These are phyloP conservation scores for Pichia sp. DNA, from an alignment of 1,139 yeast genomes.

Conservation along the genomic window DNA sequence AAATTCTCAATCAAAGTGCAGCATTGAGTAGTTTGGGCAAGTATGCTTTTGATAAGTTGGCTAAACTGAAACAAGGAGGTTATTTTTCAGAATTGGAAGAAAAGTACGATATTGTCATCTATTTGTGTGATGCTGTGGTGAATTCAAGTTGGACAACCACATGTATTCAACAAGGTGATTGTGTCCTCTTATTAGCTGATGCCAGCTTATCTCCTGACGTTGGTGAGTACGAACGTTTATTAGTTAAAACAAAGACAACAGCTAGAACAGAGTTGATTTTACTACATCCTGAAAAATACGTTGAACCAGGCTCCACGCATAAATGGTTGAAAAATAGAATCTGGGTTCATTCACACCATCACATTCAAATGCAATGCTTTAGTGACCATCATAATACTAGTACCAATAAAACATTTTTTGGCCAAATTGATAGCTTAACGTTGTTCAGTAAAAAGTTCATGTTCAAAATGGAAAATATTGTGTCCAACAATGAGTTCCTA, in stretches of 20 bases:
- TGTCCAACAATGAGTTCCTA: constrained; percentile 31
- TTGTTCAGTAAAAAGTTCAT: constrained; percentile 24
- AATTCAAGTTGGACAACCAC: constrained; percentile 89
- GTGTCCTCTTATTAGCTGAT: constrained; percentile 69
- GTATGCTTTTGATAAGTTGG: constrained; percentile 88
- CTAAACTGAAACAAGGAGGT: constrained; percentile 80
- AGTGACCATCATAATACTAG: constrained; percentile 13
- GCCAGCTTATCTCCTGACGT: constrained; percentile 61
- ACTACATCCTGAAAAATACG: constrained; percentile 77
- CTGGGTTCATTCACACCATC: constrained; percentile 95
- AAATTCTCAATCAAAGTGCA: constrained; percentile 76
- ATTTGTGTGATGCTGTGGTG: constrained; percentile 81
- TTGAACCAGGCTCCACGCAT: constrained; percentile 79
- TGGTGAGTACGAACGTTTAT: constrained; percentile 79
- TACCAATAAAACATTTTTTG: constrained; percentile 4
- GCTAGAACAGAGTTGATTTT: constrained; percentile 86
- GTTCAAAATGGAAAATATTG: constrained; percentile 27
- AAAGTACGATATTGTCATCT: constrained; percentile 76
- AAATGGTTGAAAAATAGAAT: constrained; percentile 78
- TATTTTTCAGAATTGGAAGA: constrained; percentile 91
- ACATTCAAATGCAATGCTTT: constrained; percentile 55
- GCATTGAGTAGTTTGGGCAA: constrained; percentile 79
- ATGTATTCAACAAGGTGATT: constrained; percentile 93
- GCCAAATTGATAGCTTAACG: constrained; percentile 18
- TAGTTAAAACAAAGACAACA: constrained; percentile 73